phyloP scores from a whole-genome alignment of 2,329 filamentous ascomycete species.

The Neophaeococcomyces mojaviensis region DNA sequence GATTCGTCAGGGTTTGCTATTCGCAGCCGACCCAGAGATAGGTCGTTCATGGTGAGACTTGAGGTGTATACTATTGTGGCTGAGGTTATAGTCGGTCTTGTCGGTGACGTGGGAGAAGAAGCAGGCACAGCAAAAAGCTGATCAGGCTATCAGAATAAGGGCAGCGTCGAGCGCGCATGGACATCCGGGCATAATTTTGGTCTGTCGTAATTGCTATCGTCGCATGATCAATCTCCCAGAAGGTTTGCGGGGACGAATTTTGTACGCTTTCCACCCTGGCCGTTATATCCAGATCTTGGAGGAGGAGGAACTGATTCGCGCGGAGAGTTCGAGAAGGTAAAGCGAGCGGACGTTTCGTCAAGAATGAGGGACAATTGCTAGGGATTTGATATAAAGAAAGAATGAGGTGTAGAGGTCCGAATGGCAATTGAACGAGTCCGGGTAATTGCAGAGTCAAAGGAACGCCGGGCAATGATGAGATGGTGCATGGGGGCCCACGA shows the following conservation, averaged over 20 bases:
- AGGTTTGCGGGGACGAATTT: constrained; percentile 2
- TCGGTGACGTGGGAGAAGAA: constrained; percentile 1
- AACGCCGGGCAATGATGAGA: constrained; percentile 4
- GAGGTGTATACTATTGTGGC: constrained; percentile 1
- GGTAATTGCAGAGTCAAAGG: too few relatives aligned
- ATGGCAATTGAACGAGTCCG: neutral
- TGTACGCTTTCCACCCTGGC: neutral
- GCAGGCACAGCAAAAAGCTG: neutral
- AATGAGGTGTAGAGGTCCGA: neutral
- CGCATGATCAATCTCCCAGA: neutral
- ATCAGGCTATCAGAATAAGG: neutral
- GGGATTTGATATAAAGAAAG: neutral
- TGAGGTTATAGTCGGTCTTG: neutral
- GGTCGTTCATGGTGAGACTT: constrained; percentile 29
- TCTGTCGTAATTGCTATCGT: neutral
- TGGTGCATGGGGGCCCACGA: constrained; percentile 4
- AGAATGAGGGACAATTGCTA: constrained; percentile 2
- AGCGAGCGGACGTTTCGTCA: neutral
- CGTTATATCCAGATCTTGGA: neutral
- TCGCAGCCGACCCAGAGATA: constrained; percentile 84
- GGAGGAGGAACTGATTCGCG: neutral
- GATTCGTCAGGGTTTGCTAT: constrained; percentile 93
- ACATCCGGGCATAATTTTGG: constrained; percentile 1
- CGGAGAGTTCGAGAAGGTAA: neutral
- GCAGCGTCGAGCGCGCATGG: neutral